Base-by-base conservation (phyloP, 2,329 filamentous ascomycete genomes). In the Aspergillus sp. region DNA sequence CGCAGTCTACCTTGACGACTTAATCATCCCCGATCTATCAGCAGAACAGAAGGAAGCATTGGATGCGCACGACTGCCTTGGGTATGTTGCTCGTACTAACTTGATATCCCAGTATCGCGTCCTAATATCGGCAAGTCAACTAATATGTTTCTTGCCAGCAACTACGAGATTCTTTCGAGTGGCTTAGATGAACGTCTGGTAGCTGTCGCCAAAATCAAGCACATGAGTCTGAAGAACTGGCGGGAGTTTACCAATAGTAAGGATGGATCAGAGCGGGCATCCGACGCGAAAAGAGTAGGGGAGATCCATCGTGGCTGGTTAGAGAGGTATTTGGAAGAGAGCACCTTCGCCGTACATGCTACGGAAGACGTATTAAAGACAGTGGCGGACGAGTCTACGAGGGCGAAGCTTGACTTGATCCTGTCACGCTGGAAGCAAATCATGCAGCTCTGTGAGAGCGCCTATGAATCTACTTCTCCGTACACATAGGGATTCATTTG, bases 351-450 rank as follows among this genome's bases (percentile, higher is more conserved):
- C 1, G 62, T 72, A 3, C 52, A 53, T 3, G 54, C 48, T 34
- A 46, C 71, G 51, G 31, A 59, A 25, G 19, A 22, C 17, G 34
- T 56, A 34, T 31, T 60, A 9, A 22, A 51, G 23, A n/a, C 51
- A 3, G 8, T 22, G 11, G 28, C 50, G 47, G 17, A n/a, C 19
- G 51, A 63, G 22, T 22, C 38, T 58, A 55, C 5, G 25, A 61
- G 62, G 7, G 53, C 53, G n/a, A 68, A 64, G 59, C 19, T 71
- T 17, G 31, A 62, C 19, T 50, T 64, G 49, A 50, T 75, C 38
- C 31, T 70, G 13, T 63, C 59, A 17, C 68, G 76, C 54, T 78
- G 76, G 76, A 69, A 58, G 34, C 75, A 77, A 61, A 75, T 78
- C 31, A 60, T 54, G 60, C 56, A 45, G 28, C 46, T 77, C 23